Base-by-base conservation (phyloP, 2,329 filamentous ascomycete genomes). In the Botrytis paeoniae region DNA sequence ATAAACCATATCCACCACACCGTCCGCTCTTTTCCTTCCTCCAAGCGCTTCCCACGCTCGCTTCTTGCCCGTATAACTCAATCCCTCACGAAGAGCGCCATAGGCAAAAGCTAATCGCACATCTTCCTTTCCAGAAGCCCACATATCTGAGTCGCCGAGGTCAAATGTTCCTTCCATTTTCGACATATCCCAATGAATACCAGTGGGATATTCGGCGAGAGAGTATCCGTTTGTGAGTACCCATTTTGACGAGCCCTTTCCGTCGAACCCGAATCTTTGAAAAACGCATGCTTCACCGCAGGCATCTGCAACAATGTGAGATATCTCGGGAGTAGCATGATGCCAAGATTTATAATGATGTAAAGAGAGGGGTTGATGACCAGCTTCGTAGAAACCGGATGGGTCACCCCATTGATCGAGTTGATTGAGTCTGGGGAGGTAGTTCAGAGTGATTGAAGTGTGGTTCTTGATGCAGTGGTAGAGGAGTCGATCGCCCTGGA, bases 11-110 rank as follows among this genome's bases (percentile, higher is more conserved):
- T 83, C 83, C 8, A 89, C 84, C 1, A 83, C 85, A 16, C 86
- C 86, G 75, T 87, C 85, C 0, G 83, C 81, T 60, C 85, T 84
- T 32, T 85, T 78, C 3, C 80, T 82, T 0, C 86, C 84, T 73
- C 88, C 86, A 70, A 87, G 82, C 10, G 89, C 78, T 62, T 88
- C 85, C 86, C 86, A 88, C 48, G 84, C 82, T 61, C 84, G 84
- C 81, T 88, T 88, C 71, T 83, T 83, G 5, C 86, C 86, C 0
- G 85, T 86, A 76, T 83, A 81, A 64, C 82, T 80, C 20, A 88
- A 80, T 45, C 81, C 84, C 37, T 83, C 83, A 8, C 86, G 80
- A 73, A 86, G 83, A 8, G 85, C 85, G 4, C 86, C 86, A 75
- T 87, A 85, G 65, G 83, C 82, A 74, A 85, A 87, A 59, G 72